Evolutionary conservation across 2,329 filamentous ascomycete species (phyloP), one percentile per base, ranked within the genome.

Genomic region (Phialemoniopsis sp.): DNA sequence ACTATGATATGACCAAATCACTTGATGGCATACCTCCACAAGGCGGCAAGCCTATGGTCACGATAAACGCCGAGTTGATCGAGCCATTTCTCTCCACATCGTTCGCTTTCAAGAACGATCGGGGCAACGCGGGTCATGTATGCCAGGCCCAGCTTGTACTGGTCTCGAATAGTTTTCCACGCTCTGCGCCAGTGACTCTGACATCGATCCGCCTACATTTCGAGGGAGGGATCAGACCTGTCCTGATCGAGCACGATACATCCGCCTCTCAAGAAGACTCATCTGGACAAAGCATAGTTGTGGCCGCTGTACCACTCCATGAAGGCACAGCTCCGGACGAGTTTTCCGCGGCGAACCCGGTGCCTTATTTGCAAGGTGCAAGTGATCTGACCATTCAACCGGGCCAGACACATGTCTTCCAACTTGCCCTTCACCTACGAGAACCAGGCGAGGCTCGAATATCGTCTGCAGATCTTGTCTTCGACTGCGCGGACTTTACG

Each of bases 361-460:
- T 32, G 13, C 29, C 48, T 14, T 41, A 37, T 1, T 40, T 56
- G 18, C 16, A 40, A 9, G 85, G 85, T 1, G 53, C 63, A 10
- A 73, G 76, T 8, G 71, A 90, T 56, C 62, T 96, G 39, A 79
- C 72, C 0, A 62, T 96, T 32, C 59, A 63, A 10, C 77, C 89
- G 13, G 81, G 80, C 1, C 76, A 86, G 44, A 85, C 73, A 8
- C 80, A 77, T 38, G 77, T 90, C 1, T 84, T 87, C 45, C 79
- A 86, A 49, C 72, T 95, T 50, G 76, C 73, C 8, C 76, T 89
- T 42, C 78, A 83, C 3, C 73, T 95, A 13, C 80, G 89, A 42
- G 90, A 96, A 60, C 80, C 89, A 3, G 89, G 89, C n/a, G 78
- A 87, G 40, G 81, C 85, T 1, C 78, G 73, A 35, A 80, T 87